Evolutionary conservation across 2,329 filamentous ascomycete genomes (phyloP), one percentile per base, ranked within the genome.

Genomic region (Coleophoma cylindrospora): DNA sequence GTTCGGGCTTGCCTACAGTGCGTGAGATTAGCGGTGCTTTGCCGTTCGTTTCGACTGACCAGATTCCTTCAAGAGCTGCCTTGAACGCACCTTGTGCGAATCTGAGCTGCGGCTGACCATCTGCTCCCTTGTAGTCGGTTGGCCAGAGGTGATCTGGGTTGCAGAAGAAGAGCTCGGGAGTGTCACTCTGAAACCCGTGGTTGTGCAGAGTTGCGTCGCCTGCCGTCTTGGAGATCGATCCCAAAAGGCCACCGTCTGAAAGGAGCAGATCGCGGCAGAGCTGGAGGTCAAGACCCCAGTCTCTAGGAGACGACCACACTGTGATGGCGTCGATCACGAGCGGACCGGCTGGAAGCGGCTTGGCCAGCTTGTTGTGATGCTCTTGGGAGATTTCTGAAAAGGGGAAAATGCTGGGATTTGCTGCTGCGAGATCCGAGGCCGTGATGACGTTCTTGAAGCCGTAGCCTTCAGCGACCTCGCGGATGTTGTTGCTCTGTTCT

Each of bases 251-350:
- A 61, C 87, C 77, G 67, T 87, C 76, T 40, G 79, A 79, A 36
- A 81, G 77, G 45, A 87, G 72, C 49, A 87, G 73, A 62, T 88
- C 84, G 66, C 87, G 79, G 68, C 87, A 86, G 69, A 87, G 80
- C 65, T 87, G 84, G 70, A 85, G 80, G 67, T 87, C 83, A 54
- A 83, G 85, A 32, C 80, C 81, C 68, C 86, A 87, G 69, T 87
- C 84, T 60, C 83, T 77, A 45, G 80, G 83, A 69, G 86, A 83
- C 53, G 80, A 83, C 70, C 86, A 87, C 61, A 87, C 81, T 66
- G 87, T 74, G 68, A 87, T 86, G 58, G 84, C 84, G 37, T 86
- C 80, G 61, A 87, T 86, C 68, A 84, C 81, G 66, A 74, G 62
- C 73, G 76, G 8, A n/a, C 48, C 46, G 27, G 40, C 19, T 21